Evolutionary conservation across 352 stramenopile genomes (phyloP), one percentile per base, ranked within the genome.

Genomic region (Pilasporangium apinafurcum): DNA sequence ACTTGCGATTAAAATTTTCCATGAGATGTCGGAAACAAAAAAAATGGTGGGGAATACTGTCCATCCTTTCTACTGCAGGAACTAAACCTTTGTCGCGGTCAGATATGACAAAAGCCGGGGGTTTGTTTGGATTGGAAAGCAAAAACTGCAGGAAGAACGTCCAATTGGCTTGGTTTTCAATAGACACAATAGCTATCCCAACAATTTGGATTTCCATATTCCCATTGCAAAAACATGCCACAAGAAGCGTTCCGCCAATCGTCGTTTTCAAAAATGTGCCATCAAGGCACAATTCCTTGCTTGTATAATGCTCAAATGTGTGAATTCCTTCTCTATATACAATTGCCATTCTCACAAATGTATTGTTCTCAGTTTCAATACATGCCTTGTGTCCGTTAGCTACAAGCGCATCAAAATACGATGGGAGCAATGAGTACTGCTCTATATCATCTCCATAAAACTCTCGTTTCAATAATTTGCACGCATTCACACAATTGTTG

Each of bases 1-100:
- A 49, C 17, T 48, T 41, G 8, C 18, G 30, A 18, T 54, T 54
- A 17, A 54, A 50, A n/a, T 54, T 54, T 21, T 50, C 47, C 16
- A 42, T 41, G 7, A 47, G 1, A 18, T 54, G 38, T 1, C 14
- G 26, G 28, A 50, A 54, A 18, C 36, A 54, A 17, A 31, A 48
- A 17, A 50, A 49, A 18, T 47, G 34, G 5, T n/a, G 8, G 8
- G 25, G 20, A 18, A 10, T 0, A 2, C 2, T 8, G 12, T 8
- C 20, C 3, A 37, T 2, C 12, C 20, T 8, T 3, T 14, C 16
- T 8, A 28, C 14, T 1, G 40, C 18, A 22, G 9, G 29, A 6
- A 30, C 21, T 27, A 47, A 17, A 0, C 28, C 28, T 28, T 47
- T 47, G 16, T 37, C 28, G 18, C 40, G 18, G 5, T 37, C 18